Evolutionary conservation across 352 stramenopile species (phyloP), one percentile per base, ranked within the genome.

Genomic region (Achlya hypogyna): DNA sequence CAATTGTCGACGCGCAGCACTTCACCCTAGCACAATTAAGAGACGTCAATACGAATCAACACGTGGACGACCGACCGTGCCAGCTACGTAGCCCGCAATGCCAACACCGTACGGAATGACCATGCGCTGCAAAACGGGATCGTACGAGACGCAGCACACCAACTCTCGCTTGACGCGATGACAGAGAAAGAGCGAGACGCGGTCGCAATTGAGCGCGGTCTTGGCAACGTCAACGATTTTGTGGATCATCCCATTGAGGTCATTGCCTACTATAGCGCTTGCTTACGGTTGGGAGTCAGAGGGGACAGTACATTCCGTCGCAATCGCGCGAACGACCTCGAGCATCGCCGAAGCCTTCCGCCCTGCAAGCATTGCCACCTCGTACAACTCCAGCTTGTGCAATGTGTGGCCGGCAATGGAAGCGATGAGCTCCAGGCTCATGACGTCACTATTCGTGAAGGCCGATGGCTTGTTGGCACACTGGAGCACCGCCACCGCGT

Each of bases 21-120:
- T 43, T 68, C 18, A 5, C 62, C 62, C 34, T 54, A 62, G 31
- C 40, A 54, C 49, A 22, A 56, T 32, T 34, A 22, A n/a, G 34
- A 56, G 10, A 4, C 25, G 14, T 34, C 49, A 27, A 32, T 25
- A 5, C 14, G 16, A 56, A 34, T 16, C n/a, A 5, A 25, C n/a
- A 5, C 4, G 38, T 45, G 38, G 38, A 18, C 34, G 6, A 20
- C 4, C 22, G 25, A 60, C 52, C 28, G 52, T 60, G 28, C 25
- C n/a, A 3, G 85, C 84, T 1, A 91, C 82, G 0, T 81, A 77
- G 9, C 87, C 87, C 22, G 81, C 82, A 23, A 96, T 92, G n/a
- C 87, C 87, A 14, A 75, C 76, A 22, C 76, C 82, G 53, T 86
- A 88, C 0, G 84, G 81, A 27, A 96, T 91, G 12, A 78, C 77